Evolutionary conservation across 768 basidiomycete genomes (phyloP).

Genomic region (Trametes sanguinea): DNA sequence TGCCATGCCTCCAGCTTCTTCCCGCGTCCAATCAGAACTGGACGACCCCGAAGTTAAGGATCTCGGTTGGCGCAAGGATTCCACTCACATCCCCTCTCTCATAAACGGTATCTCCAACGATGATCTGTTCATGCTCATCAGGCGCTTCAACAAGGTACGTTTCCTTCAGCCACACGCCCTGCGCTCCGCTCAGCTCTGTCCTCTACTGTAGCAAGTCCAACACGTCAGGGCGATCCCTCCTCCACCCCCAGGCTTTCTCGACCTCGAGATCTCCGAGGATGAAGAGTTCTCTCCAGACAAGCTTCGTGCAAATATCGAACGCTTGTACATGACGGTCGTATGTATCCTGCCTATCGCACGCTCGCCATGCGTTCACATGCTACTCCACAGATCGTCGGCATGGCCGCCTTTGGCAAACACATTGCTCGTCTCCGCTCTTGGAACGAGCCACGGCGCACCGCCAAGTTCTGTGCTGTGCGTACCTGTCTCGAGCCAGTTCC

Average conservation of each 20-base stretch:
- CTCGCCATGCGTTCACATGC: not conserved
- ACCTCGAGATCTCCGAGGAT: constrained; percentile 40
- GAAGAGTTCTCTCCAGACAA: constrained; percentile 48
- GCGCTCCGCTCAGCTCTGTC: not conserved
- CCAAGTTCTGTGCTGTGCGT: constrained; percentile 33
- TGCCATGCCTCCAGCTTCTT: constrained; percentile 3
- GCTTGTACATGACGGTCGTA: constrained; percentile 43
- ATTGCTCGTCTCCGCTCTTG: constrained; percentile 42
- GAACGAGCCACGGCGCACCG: constrained; percentile 41
- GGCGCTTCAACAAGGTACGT: constrained; percentile 45
- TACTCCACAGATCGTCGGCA: constrained; percentile 32
- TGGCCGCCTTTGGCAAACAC: constrained; percentile 38
- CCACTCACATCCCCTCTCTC: constrained; percentile 31
- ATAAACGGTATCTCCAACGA: constrained; percentile 41
- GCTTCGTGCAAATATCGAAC: constrained; percentile 42
- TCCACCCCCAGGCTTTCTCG: constrained; percentile 36
- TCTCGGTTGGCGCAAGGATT: constrained; percentile 29
- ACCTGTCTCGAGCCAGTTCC: not conserved
- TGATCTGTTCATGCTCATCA: constrained; percentile 40
- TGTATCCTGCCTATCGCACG: constrained; percentile 7
- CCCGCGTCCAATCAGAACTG: constrained; percentile 21
- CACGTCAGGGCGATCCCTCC: constrained; percentile 38
- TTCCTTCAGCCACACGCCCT: not conserved
- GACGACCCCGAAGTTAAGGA: constrained; percentile 33
- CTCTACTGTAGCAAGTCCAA: constrained; percentile 38